A percentile compares a stretch with the other conserved stretches of the same genome.
Conservation (phyloP, 2,329 filamentous ascomycete species). For the Xylaria digitata region DNA sequence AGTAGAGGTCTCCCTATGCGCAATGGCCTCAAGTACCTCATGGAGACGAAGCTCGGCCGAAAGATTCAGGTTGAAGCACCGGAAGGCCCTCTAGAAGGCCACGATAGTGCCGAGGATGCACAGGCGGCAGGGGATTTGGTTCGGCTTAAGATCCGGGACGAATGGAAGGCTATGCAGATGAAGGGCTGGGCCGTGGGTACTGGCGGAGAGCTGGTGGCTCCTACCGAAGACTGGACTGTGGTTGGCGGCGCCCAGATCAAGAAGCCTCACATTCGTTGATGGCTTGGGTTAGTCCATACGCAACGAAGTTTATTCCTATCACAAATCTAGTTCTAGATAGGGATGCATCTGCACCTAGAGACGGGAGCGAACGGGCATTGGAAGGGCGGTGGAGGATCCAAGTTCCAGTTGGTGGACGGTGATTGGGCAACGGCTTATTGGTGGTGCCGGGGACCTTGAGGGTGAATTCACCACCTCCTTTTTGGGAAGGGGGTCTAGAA, state of each 20-base stretch:
- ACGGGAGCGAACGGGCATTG: neutral
- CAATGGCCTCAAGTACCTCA: slow-evolving; percentile 80
- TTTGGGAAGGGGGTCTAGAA: neutral
- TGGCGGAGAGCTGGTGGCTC: slow-evolving; percentile 59
- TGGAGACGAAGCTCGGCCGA: slow-evolving; percentile 74
- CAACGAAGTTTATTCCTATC: neutral
- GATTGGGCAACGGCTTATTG: neutral
- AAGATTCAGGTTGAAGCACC: slow-evolving; percentile 79
- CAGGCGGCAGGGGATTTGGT: slow-evolving; percentile 89
- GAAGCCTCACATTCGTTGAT: slow-evolving; percentile 17
- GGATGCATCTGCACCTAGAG: neutral
- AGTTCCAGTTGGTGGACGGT: neutral
- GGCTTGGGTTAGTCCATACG: neutral
- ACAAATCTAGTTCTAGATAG: neutral
- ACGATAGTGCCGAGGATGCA: slow-evolving; percentile 94
- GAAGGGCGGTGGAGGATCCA: neutral
- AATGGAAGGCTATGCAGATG: slow-evolving; percentile 74
- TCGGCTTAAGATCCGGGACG: slow-evolving; percentile 73
- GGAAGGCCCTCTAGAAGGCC: slow-evolving; percentile 66
- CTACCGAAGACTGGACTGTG: slow-evolving; percentile 46
- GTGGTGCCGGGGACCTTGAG: neutral
- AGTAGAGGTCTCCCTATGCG: slow-evolving; percentile 79
- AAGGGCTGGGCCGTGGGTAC: slow-evolving; percentile 73
- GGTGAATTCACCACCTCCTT: neutral
- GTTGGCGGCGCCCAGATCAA: slow-evolving; percentile 41